Evolutionary conservation across 2,329 filamentous ascomycete species (phyloP).

Genomic region (Blumeria graminis): DNA sequence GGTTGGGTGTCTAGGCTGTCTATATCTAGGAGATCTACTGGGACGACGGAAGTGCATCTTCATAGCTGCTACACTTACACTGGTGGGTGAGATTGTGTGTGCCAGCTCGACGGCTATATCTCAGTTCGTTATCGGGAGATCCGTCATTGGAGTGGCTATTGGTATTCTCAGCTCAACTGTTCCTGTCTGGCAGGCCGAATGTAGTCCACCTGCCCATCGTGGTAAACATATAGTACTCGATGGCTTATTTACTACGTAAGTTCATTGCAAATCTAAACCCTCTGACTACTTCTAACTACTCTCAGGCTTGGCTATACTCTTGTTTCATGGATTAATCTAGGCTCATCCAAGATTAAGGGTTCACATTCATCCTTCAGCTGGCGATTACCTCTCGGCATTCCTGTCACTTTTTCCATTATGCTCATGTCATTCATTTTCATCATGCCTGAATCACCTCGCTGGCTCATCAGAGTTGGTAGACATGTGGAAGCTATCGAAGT

Average conservation of each 20-base stretch:
- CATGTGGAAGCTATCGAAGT: slow-evolving; percentile 30
- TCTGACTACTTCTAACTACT: neutral
- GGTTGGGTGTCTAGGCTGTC: slow-evolving; percentile 22
- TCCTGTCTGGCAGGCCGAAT: slow-evolving; percentile 42
- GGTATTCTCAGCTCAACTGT: slow-evolving; percentile 25
- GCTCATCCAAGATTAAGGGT: slow-evolving; percentile 16
- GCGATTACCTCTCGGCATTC: slow-evolving; percentile 73
- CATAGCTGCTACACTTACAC: neutral
- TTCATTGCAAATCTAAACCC: neutral
- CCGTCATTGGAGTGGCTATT: slow-evolving; percentile 26
- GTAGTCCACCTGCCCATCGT: slow-evolving; percentile 18
- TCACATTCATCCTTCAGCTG: slow-evolving; percentile 36
- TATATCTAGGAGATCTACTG: slow-evolving; percentile 27
- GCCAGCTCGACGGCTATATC: slow-evolving; percentile 12
- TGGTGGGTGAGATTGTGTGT: neutral
- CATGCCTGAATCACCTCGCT: slow-evolving; percentile 21
- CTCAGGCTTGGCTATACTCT: slow-evolving; percentile 17
- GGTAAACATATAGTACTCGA: slow-evolving; percentile 20
- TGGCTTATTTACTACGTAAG: slow-evolving; percentile 15
- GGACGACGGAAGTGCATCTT: slow-evolving; percentile 15
- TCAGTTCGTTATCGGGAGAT: slow-evolving; percentile 29
- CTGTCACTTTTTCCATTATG: slow-evolving; percentile 27
- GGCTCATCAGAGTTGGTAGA: slow-evolving; percentile 25
- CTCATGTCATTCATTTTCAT: slow-evolving; percentile 14
- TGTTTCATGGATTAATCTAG: slow-evolving; percentile 22